A percentile compares a stretch with the other conserved stretches of the same genome.
Conservation (phyloP, 1,284 basidiomycete genomes). For the Psilocybe mexicana region DNA sequence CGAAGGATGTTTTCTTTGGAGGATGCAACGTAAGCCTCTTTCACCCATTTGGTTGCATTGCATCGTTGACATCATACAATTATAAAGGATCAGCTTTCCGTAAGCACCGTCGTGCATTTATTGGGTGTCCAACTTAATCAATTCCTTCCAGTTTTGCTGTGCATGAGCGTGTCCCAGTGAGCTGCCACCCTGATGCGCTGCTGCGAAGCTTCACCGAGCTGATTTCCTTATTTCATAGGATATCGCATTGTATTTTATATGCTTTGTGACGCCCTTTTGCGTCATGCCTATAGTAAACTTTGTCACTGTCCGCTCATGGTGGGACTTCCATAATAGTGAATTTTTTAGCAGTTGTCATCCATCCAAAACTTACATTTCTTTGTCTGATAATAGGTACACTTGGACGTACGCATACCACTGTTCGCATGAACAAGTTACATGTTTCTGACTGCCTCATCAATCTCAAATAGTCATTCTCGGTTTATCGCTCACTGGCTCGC, state of each 20-base stretch:
- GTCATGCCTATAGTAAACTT: conserved; percentile 71
- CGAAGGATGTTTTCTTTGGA: conserved; percentile 81
- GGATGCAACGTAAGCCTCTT: conserved; percentile 65
- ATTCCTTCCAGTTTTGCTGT: conserved; percentile 65
- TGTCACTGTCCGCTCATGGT: conserved; percentile 74
- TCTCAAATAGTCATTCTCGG: conserved; percentile 63
- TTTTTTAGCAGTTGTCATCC: conserved; percentile 6
- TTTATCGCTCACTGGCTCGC: conserved; percentile 72
- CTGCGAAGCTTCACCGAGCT: neutral
- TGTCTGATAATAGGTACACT: conserved; percentile 45
- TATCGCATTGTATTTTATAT: conserved; percentile 66
- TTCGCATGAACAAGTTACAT: conserved; percentile 1
- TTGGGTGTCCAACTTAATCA: conserved; percentile 1
- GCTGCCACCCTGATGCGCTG: conserved; percentile 13
- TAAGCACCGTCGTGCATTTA: conserved; percentile 34
- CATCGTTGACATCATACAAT: conserved; percentile 8
- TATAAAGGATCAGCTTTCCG: conserved; percentile 50
- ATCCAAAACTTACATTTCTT: neutral
- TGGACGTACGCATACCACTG: conserved; percentile 55
- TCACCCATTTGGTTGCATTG: neutral
- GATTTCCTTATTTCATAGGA: conserved; percentile 34
- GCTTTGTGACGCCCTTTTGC: conserved; percentile 65
- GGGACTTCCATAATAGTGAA: conserved; percentile 84
- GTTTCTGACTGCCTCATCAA: neutral
- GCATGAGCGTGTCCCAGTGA: conserved; percentile 83